These are phyloP conservation scores for Hanseniaspora osmophila DNA, from an alignment of 805 yeast genomes.

Conservation along the genomic window DNA sequence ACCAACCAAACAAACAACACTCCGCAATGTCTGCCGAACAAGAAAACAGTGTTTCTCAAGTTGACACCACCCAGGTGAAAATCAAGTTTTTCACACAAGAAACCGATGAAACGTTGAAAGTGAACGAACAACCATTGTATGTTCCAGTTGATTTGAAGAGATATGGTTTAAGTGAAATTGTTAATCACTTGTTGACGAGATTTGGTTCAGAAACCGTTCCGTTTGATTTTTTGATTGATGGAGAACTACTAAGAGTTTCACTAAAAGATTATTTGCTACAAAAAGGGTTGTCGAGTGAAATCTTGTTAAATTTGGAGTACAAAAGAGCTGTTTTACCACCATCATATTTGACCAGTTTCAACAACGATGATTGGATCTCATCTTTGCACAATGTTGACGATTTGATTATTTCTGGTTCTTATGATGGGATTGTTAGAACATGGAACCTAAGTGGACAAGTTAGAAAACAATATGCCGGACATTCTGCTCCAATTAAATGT, in stretches of 20 bases:
- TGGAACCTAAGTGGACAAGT: conserved; percentile 75
- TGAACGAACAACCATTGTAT: conserved; percentile 66
- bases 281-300: conserved; percentile 73
- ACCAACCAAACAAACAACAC: neutral
- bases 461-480: conserved; percentile 72
- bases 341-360: conserved; percentile 73
- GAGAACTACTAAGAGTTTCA: conserved; percentile 63
- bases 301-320: conserved; percentile 69
- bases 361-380: conserved; percentile 93
- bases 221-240: conserved; percentile 83
- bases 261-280: conserved; percentile 63
- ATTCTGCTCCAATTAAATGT: conserved; percentile 71
- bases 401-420: conserved; percentile 72
- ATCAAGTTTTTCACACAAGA: conserved; percentile 80
- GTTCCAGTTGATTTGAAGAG: conserved; percentile 81
- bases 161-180: conserved; percentile 88
- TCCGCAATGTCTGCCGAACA: neutral
- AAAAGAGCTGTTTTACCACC: conserved; percentile 91
- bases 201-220: conserved; percentile 43
- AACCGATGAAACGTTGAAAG: conserved; percentile 55
- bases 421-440: conserved; percentile 87
- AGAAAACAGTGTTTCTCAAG: neutral
- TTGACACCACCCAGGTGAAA: conserved; percentile 50
- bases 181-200: conserved; percentile 64
- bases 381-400: conserved; percentile 32